A percentile compares a stretch with the other conserved stretches of the same genome.
Evolutionary conservation across 2,329 filamentous ascomycete species (phyloP).

Genomic region (Cercospora sesami): DNA sequence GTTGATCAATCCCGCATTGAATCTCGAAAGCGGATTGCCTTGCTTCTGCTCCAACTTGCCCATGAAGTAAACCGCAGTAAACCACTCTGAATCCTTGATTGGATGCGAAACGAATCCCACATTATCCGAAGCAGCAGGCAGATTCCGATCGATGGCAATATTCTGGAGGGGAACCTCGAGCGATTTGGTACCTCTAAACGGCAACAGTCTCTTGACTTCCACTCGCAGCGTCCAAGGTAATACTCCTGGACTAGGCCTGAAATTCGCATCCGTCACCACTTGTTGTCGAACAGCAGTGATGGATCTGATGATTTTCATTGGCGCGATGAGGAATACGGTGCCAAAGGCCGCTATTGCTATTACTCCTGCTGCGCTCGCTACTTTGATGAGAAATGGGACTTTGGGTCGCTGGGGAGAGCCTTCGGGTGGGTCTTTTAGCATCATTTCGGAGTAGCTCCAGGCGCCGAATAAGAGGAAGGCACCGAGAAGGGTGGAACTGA

Average conservation of each 20-base stretch:
- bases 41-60: conserved; percentile 7
- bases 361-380: no score
- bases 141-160: conserved; percentile 19
- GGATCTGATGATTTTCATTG: conserved; percentile 28
- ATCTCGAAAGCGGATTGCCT: conserved; percentile 1
- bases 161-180: conserved; percentile 15
- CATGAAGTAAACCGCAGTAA: conserved; percentile 22
- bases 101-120: conserved; percentile 15
- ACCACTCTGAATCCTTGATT: conserved; percentile 8
- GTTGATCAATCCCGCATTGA: conserved; percentile 16
- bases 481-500: conserved; percentile 26
- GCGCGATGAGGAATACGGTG: conserved; percentile 27
- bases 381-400: conserved; percentile 1
- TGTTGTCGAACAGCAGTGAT: conserved; percentile 20
- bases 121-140: conserved; percentile 12
- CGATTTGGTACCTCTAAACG: conserved; percentile 26
- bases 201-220: conserved; percentile 23
- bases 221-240: conserved; percentile 19
- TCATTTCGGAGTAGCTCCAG: conserved; percentile 20
- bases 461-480: conserved; percentile 22
- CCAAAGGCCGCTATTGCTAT: conserved; percentile 6
- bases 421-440: conserved; percentile 22
- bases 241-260: no score
- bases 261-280: no score
- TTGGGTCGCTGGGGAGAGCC: conserved; percentile 12